Evolutionary conservation across 495 filamentous ascomycete genomes (phyloP).

Genomic region (Neurospora intermedia): DNA sequence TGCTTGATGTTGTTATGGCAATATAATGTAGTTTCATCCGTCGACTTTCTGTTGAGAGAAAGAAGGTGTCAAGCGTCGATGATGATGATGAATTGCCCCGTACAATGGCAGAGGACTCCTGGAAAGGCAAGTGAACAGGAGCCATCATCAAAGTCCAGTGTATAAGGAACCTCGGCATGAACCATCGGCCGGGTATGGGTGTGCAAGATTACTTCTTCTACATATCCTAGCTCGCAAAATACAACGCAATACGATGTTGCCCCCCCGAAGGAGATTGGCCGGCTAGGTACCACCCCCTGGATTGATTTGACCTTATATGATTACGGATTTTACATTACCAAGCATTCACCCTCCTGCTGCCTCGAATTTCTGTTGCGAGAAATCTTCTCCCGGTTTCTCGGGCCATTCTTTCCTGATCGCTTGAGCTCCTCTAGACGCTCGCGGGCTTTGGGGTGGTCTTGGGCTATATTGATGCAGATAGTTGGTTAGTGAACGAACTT

Average conservation of each 20-base stretch:
- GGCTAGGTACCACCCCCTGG: not conserved
- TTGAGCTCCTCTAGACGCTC: conserved; percentile 90
- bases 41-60: too few species aligned
- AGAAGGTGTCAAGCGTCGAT: not conserved
- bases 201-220: not conserved
- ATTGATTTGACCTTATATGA: not conserved
- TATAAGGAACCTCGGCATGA: not conserved
- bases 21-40: too few species aligned
- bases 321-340: conserved; percentile 52
- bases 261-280: not conserved
- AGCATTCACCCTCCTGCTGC: conserved; percentile 76
- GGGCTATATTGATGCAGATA: conserved; percentile 46
- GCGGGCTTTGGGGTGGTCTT: conserved; percentile 86
- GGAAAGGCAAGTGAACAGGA: not conserved
- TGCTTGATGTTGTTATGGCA: too few species aligned
- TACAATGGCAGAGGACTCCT: not conserved
- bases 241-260: not conserved
- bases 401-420: conserved; percentile 56
- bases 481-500: conserved; percentile 8
- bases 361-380: conserved; percentile 75
- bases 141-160: not conserved
- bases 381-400: conserved; percentile 62
- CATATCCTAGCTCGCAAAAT: not conserved
- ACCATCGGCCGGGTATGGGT: not conserved
- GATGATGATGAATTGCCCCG: not conserved